Conservation (phyloP, 345 rosid genomes). For the Stellera chamaejasme region DNA sequence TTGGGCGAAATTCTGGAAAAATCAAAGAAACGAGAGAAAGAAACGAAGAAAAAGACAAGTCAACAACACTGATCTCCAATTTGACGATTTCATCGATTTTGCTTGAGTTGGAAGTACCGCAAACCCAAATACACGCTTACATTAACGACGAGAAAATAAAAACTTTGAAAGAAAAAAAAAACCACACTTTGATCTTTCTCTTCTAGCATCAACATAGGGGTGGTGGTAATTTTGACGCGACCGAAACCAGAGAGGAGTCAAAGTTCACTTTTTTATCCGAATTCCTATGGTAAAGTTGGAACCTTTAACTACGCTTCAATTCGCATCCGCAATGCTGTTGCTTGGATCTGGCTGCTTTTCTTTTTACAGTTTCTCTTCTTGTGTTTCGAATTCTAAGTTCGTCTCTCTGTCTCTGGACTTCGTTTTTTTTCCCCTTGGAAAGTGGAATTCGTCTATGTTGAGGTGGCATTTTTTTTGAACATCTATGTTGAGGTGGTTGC, state of each 20-base stretch:
- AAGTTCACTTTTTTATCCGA: conserved; percentile 1
- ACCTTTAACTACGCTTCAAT: conserved; percentile 4
- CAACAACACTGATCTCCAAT: conserved; percentile 3
- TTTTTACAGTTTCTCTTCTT: not conserved
- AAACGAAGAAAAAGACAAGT: not conserved
- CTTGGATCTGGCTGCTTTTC: not conserved
- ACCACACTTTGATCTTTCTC: not conserved
- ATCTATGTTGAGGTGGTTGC: conserved; percentile 13
- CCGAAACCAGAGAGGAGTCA: conserved; percentile 1
- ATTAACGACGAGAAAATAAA: not conserved
- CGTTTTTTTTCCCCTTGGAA: no score
- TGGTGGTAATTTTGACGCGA: conserved; percentile 7
- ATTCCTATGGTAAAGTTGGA: conserved; percentile 7
- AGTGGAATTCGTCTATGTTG: conserved; percentile 18
- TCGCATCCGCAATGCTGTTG: not conserved
- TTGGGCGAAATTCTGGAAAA: not conserved
- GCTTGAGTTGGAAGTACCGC: not conserved
- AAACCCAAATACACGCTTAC: conserved; percentile 5
- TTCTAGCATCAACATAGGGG: not conserved
- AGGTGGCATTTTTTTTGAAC: no score
- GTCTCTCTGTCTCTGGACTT: not conserved
- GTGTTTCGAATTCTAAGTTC: conserved; percentile 7
- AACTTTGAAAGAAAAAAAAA: no score
- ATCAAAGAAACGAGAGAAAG: not conserved
- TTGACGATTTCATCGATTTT: no score